Evolutionary conservation across 257 asterid species (phyloP).

Genomic region (Avicennia marina): DNA sequence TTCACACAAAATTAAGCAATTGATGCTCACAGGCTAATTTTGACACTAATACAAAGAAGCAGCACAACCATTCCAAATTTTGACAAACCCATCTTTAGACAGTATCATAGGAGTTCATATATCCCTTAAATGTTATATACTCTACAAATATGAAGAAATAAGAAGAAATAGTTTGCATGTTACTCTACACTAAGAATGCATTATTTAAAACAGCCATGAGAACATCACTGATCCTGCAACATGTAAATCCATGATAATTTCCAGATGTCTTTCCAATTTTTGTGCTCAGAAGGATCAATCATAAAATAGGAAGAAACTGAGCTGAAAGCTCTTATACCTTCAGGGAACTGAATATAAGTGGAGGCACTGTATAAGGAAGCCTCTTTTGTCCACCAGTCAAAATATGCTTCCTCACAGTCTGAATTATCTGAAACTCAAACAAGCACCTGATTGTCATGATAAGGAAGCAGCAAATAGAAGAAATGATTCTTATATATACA

Average conservation of each 20-base stretch:
- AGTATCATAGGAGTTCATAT: too few species aligned
- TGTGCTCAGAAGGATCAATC: constrained; percentile 16
- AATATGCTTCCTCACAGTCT: constrained; percentile 80
- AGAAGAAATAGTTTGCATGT: background rate
- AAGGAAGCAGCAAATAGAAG: constrained; percentile 8
- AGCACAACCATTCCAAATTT: too few species aligned
- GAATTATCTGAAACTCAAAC: constrained; percentile 61
- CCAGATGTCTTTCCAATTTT: constrained; percentile 4
- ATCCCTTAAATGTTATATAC: too few species aligned
- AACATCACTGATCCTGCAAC: constrained; percentile 10
- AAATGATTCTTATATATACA: too few species aligned
- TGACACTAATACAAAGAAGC: too few species aligned
- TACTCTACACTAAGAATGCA: background rate
- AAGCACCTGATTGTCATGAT: constrained; percentile 10
- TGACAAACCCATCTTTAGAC: too few species aligned
- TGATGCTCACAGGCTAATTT: too few species aligned
- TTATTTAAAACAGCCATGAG: constrained; percentile 8
- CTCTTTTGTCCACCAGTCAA: constrained; percentile 85
- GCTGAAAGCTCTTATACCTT: constrained; percentile 53
- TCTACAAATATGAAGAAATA: too few species aligned
- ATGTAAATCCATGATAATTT: constrained; percentile 11
- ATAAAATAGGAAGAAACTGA: constrained; percentile 12
- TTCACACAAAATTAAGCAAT: too few species aligned
- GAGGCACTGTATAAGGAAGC: constrained; percentile 87
- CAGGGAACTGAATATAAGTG: constrained; percentile 77